A percentile compares a stretch with the other conserved stretches of the same genome.
Conservation (phyloP, 345 rosid genomes). For the Euphorbia pulcherrima region DNA sequence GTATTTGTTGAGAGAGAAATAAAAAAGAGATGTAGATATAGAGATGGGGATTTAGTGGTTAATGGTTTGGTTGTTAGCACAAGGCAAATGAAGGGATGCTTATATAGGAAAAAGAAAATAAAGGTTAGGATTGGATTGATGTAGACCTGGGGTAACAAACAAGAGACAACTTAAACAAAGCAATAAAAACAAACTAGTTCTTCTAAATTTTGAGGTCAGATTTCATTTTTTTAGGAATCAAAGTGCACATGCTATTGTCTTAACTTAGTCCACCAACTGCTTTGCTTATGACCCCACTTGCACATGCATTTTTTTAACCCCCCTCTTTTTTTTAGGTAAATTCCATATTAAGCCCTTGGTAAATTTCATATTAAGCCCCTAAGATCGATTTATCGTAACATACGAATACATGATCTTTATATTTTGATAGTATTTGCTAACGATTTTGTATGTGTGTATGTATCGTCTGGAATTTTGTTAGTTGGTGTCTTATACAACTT, state of each 20-base stretch:
- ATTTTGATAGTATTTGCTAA: no score
- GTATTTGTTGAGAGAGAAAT: no score
- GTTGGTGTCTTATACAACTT: no score
- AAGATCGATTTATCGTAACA: no score
- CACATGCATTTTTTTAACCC: conserved; percentile 17
- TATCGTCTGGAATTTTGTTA: no score
- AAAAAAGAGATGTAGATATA: no score
- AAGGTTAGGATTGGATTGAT: background rate
- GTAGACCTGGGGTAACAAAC: conserved; percentile 15
- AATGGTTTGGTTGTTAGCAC: conserved; percentile 1
- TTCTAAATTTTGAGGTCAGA: conserved; percentile 13
- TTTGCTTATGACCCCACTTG: conserved; percentile 8
- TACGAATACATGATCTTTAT: no score
- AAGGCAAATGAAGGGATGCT: background rate
- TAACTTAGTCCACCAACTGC: conserved; percentile 11
- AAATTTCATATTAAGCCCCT: no score
- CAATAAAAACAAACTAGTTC: conserved; percentile 3
- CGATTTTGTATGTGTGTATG: no score
- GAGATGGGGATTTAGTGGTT: no score
- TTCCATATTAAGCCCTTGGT: no score
- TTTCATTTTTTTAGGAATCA: no score
- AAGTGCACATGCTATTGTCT: conserved; percentile 67
- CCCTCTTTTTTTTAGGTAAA: background rate
- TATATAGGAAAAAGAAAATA: conserved; percentile 12
- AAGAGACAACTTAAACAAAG: conserved; percentile 27